Evolutionary conservation across 2,329 filamentous ascomycete genomes (phyloP).

Genomic region (Fusarium pilosicola): DNA sequence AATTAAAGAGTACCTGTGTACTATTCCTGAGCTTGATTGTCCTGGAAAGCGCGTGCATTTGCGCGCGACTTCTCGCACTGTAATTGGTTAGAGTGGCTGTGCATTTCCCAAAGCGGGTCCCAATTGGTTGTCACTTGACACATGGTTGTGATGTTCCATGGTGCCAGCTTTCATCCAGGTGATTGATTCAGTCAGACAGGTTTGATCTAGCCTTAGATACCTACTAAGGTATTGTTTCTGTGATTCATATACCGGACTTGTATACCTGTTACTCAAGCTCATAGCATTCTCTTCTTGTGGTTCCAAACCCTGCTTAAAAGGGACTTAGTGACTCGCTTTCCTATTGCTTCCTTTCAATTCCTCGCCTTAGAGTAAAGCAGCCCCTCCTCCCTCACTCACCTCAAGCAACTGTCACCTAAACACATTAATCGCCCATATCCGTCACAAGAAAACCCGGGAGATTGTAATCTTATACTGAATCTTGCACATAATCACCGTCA

Average conservation of each 20-base stretch:
- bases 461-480: neutral
- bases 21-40: neutral
- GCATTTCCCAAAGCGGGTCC: neutral
- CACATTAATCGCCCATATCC: neutral
- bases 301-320: neutral
- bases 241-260: neutral
- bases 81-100: neutral
- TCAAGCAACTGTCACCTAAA: neutral
- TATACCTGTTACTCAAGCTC: neutral
- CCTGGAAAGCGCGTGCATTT: conserved; percentile 7
- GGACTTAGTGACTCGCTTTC: neutral
- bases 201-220: neutral
- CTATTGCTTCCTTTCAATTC: conserved; percentile 15
- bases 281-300: neutral
- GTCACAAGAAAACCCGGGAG: neutral
- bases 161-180: neutral
- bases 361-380: conserved; percentile 2
- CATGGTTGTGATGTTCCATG: neutral
- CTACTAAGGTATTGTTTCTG: neutral
- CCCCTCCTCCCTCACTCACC: conserved; percentile 8
- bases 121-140: neutral
- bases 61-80: neutral
- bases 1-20: conserved; percentile 21
- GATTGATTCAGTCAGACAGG: neutral
- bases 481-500: conserved; percentile 47